Percentiles rank a stretch among this genome's conserved stretches.
phyloP scores from a whole-genome alignment of 495 filamentous ascomycete genomes.

The Thermochaetoides thermophila region DNA sequence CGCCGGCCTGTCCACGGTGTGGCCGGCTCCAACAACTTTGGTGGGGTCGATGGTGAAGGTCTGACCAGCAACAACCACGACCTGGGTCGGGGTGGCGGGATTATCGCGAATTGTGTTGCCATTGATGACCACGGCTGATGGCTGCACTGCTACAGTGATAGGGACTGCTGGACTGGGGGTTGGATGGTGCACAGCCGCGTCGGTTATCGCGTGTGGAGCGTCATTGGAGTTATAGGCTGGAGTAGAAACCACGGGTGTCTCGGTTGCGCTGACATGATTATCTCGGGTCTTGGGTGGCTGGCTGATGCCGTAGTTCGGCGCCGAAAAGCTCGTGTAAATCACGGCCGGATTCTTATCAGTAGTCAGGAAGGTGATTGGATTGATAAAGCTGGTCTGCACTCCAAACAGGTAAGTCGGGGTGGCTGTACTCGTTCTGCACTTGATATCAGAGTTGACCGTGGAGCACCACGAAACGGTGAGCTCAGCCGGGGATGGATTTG shows the following conservation, averaged over 20 bases:
- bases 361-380: constrained; percentile 23
- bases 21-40: constrained; percentile 23
- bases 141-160: constrained; percentile 25
- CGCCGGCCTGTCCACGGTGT: constrained; percentile 23
- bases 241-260: constrained; percentile 4
- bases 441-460: constrained; percentile 15
- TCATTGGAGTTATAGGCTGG: constrained; percentile 16
- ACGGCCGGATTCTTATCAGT: constrained; percentile 37
- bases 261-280: constrained; percentile 9
- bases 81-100: constrained; percentile 18
- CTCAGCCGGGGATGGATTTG: constrained; percentile 12
- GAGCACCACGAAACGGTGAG: constrained; percentile 26
- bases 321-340: constrained; percentile 22
- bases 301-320: constrained; percentile 29
- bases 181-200: constrained; percentile 1
- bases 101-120: constrained; percentile 27
- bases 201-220: constrained; percentile 2
- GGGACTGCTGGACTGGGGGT: constrained; percentile 16
- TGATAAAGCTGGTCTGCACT: constrained; percentile 2
- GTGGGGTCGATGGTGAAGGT: constrained; percentile 32
- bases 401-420: constrained; percentile 11
- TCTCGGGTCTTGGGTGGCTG: constrained; percentile 10
- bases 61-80: constrained; percentile 23
- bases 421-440: constrained; percentile 11
- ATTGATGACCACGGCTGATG: constrained; percentile 27